Conservation (phyloP, 1,139 yeast genomes). For the Oligophagozyma castellii region DNA sequence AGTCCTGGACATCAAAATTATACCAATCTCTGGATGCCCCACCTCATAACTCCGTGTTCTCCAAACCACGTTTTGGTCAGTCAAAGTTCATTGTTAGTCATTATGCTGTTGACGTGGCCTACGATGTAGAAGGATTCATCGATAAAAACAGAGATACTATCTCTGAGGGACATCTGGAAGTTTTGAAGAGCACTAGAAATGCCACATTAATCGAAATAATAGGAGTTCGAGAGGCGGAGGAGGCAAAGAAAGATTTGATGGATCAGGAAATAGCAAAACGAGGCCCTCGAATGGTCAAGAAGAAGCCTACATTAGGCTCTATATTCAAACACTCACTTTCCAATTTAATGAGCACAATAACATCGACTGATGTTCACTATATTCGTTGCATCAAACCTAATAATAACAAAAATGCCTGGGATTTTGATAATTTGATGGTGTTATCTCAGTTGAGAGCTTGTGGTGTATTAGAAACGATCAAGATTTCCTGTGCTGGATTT, state of each 20-base stretch:
- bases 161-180: conserved; percentile 90
- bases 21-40: conserved; percentile 75
- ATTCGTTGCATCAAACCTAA: conserved; percentile 98
- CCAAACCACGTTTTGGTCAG: conserved; percentile 92
- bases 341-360: conserved; percentile 86
- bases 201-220: conserved; percentile 52
- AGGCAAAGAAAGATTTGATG: conserved; percentile 33
- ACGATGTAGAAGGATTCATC: conserved; percentile 89
- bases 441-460: conserved; percentile 93
- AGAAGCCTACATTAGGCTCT: conserved; percentile 91
- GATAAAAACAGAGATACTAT: conserved; percentile 98
- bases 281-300: conserved; percentile 32
- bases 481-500: conserved; percentile 97
- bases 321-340: conserved; percentile 88
- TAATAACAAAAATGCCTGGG: conserved; percentile 92
- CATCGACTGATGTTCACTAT: conserved; percentile 92
- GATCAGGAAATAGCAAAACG: conserved; percentile 26
- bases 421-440: conserved; percentile 92
- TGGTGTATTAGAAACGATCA: conserved; percentile 95
- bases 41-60: conserved; percentile 70
- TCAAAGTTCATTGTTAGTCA: conserved; percentile 86
- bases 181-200: conserved; percentile 58
- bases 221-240: conserved; percentile 32
- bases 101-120: conserved; percentile 90
- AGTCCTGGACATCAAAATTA: conserved; percentile 85